Percentiles rank a stretch among this genome's conserved stretches.
Conservation (phyloP, 257 asterid species). For the Solanum microdontum region DNA sequence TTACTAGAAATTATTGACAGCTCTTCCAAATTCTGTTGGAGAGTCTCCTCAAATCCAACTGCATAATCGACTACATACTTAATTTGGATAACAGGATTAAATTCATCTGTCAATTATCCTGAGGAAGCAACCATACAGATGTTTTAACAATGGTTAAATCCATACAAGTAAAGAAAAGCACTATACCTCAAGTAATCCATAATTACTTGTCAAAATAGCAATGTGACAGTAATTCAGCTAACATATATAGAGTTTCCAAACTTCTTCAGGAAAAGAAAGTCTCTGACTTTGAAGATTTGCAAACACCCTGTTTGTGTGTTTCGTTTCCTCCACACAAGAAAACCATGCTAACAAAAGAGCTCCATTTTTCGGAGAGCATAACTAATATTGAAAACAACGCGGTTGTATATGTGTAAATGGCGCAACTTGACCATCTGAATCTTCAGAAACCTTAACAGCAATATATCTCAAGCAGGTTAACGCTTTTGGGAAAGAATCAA, state of each 20-base stretch:
- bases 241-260: background rate
- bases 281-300: background rate
- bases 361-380: background rate
- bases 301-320: background rate
- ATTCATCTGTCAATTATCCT: too few relatives aligned
- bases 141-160: background rate
- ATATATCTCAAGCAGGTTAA: background rate
- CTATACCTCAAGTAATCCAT: background rate
- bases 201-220: background rate
- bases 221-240: background rate
- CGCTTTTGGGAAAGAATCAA: background rate
- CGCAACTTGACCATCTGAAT: background rate
- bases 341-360: background rate
- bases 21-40: too few relatives aligned
- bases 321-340: background rate
- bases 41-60: too few relatives aligned
- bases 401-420: background rate
- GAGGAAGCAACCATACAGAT: too few relatives aligned
- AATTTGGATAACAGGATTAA: too few relatives aligned
- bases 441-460: background rate
- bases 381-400: background rate
- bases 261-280: background rate
- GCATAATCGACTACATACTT: too few relatives aligned
- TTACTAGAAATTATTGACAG: too few relatives aligned
- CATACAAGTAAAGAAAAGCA: background rate